Base-by-base conservation (phyloP, 345 rosid species). In the Hirschfeldia incana region DNA sequence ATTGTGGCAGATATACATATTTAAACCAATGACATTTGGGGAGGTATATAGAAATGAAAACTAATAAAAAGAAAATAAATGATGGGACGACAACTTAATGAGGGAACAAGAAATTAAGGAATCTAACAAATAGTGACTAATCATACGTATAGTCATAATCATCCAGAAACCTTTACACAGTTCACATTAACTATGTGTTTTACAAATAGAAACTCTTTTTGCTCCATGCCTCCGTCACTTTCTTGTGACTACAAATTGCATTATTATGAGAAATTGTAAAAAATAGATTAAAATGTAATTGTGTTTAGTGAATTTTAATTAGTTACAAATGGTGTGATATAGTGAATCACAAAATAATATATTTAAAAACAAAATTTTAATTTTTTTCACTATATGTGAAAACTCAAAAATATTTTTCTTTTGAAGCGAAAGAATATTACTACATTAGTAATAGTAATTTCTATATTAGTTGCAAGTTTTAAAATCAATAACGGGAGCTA, bases 81-180 rank as follows among this genome's bases (percentile, higher is more conserved):
- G 67, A 72, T 30, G 76, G 65, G 73, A 36, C 36, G 81, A 78
- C 77, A 72, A 72, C 37, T 65, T 42, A 59, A 17, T 2, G 69
- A 78, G 73, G 77, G 73, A 32, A 63, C 53, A 65, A 58, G 81
- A 66, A 72, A 32, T 58, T 6, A 78, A 58, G 73, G 73, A 66
- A 78, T 72, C 61, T 5, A 72, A 13, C 30, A 72, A 72, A 66
- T 26, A n/a, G 77, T 66, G 81, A 78, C 55, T 78, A 72, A 78
- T 66, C 73, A 78, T 58, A 33, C 63, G 81, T 13, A 72, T 72
- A 9, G 77, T 78, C 77, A 42, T 66, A 65, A 78, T 65, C 77
- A 72, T 42, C 37, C 59, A 37, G 60, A 65, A 70, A 60, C 32
- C 16, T 28, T 62, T 64, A 4, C 49, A 64, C 15, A 58, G 60